These are phyloP conservation scores for Stagonosporopsis rhizophila DNA, from an alignment of 2,329 filamentous ascomycete genomes.

Conservation along the genomic window DNA sequence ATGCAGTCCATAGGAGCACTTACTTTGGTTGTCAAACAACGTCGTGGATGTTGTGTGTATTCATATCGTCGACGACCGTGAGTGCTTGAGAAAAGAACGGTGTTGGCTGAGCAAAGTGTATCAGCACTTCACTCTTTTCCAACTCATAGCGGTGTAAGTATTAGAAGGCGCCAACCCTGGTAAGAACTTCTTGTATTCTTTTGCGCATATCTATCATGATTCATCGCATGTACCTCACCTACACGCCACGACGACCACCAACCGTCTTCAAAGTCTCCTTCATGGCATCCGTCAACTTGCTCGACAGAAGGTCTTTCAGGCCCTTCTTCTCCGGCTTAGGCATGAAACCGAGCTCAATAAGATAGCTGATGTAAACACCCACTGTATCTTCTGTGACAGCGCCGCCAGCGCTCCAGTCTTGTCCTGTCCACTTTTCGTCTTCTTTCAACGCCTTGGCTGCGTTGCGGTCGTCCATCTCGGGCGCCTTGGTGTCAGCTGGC, in stretches of 20 bases:
- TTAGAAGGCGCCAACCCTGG: not conserved
- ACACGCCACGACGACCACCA: constrained; percentile 41
- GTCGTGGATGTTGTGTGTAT: not conserved
- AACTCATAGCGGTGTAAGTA: not conserved
- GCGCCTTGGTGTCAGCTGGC: constrained; percentile 72
- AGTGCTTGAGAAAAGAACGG: not conserved
- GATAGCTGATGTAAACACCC: constrained; percentile 69
- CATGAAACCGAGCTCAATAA: constrained; percentile 70
- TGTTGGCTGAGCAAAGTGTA: not conserved
- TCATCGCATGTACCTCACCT: not conserved
- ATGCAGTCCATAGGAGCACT: not conserved
- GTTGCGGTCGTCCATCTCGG: constrained; percentile 77
- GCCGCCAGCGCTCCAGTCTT: constrained; percentile 63
- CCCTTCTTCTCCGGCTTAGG: constrained; percentile 44
- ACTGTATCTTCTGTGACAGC: constrained; percentile 67
- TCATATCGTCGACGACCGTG: not conserved
- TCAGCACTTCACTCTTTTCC: not conserved
- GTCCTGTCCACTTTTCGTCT: constrained; percentile 66
- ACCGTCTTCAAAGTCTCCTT: constrained; percentile 45
- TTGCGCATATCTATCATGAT: not conserved
- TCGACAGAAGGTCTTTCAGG: constrained; percentile 35
- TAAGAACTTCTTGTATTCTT: not conserved
- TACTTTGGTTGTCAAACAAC: not conserved
- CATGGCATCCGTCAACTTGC: constrained; percentile 42
- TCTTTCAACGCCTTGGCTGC: constrained; percentile 68